Percentiles rank a stretch among this genome's conserved stretches.
These are phyloP conservation scores for Arabidopsis arenosa DNA, from an alignment of 345 rosid genomes.

Conservation along the genomic window DNA sequence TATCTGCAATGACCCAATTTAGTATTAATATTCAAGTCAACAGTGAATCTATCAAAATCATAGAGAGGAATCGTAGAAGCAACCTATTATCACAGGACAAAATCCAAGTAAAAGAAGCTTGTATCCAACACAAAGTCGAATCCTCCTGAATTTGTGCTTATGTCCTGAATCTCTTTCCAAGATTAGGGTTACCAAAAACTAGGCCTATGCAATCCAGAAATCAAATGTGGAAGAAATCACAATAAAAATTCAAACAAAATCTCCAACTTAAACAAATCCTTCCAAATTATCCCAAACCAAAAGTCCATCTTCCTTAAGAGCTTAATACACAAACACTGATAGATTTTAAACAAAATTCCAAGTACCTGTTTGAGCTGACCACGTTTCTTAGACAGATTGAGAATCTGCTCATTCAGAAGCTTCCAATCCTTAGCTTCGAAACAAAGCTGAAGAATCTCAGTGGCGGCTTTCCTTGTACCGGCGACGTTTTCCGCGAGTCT, in stretches of 20 bases:
- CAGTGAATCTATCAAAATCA: constrained; percentile 23
- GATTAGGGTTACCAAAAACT: constrained; percentile 24
- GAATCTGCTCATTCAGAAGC: constrained; percentile 66
- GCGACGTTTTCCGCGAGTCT: constrained; percentile 81
- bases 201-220: constrained; percentile 30
- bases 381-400: constrained; percentile 83
- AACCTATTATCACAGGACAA: constrained; percentile 29
- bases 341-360: neutral
- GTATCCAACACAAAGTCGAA: constrained; percentile 13
- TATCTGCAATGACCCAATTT: constrained; percentile 17
- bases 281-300: neutral
- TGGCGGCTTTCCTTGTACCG: constrained; percentile 85
- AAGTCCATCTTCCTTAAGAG: constrained; percentile 14
- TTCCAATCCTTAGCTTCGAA: constrained; percentile 95
- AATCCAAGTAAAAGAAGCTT: neutral
- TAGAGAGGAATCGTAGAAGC: constrained; percentile 19
- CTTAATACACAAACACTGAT: constrained; percentile 9
- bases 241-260: neutral
- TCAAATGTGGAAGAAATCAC: constrained; percentile 5
- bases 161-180: neutral
- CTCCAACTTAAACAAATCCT: neutral
- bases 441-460: constrained; percentile 83
- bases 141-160: constrained; percentile 4
- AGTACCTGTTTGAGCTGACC: constrained; percentile 96
- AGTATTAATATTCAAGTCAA: constrained; percentile 2